A percentile compares a stretch with the other conserved stretches of the same genome.
Evolutionary conservation across 2,329 filamentous ascomycete species (phyloP).

Genomic region (Ceratocystiopsis sp.): DNA sequence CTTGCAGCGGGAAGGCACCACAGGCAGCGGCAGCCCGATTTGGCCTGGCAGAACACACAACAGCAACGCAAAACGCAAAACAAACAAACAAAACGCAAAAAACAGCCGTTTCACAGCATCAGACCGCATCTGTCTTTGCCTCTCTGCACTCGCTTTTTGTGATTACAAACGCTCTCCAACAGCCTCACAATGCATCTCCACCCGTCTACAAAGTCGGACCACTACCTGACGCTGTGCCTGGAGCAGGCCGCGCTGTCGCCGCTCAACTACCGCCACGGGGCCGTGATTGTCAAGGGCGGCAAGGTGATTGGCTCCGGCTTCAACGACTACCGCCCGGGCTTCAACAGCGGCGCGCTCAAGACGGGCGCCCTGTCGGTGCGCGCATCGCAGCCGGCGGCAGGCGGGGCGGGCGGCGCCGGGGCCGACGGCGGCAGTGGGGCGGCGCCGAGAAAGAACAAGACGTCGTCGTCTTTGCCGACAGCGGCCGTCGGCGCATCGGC

Average conservation of each 20-base stretch:
- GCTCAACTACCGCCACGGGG: conserved; percentile 31
- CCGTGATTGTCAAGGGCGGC: conserved; percentile 28
- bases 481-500: conserved; percentile 5
- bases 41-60: too few relatives aligned
- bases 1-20: too few relatives aligned
- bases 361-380: conserved; percentile 15
- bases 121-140: neutral
- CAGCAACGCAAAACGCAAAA: too few relatives aligned
- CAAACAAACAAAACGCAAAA: neutral
- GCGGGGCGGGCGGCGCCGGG: too few relatives aligned
- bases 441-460: too few relatives aligned
- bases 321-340: conserved; percentile 32
- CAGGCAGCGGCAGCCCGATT: too few relatives aligned
- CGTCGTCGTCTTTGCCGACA: too few relatives aligned
- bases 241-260: conserved; percentile 32
- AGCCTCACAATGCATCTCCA: neutral
- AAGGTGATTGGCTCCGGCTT: conserved; percentile 34
- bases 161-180: neutral
- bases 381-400: too few relatives aligned
- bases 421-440: neutral
- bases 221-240: conserved; percentile 31
- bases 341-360: conserved; percentile 26
- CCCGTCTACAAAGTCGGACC: conserved; percentile 16
- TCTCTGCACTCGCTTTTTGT: too few relatives aligned
- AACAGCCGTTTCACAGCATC: neutral